A percentile compares a stretch with the other conserved stretches of the same genome.
Evolutionary conservation across 495 filamentous ascomycete species (phyloP).

Genomic region (Letharia columbiana): DNA sequence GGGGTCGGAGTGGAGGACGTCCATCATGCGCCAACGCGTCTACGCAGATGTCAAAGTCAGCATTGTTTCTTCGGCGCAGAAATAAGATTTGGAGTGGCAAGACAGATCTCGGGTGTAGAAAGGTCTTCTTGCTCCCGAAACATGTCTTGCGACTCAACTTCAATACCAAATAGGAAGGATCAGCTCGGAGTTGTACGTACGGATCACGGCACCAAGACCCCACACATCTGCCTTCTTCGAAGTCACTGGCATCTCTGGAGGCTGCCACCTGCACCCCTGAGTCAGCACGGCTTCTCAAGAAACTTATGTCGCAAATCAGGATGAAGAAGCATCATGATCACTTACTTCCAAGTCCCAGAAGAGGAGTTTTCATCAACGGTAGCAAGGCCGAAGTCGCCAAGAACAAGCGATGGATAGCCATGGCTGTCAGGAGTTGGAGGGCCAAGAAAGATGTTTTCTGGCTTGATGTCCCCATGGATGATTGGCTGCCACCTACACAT

Average conservation of each 20-base stretch:
- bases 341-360: neutral
- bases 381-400: slow-evolving; percentile 19
- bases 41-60: no score
- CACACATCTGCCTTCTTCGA: slow-evolving; percentile 16
- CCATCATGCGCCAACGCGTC: slow-evolving; percentile 7
- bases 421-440: slow-evolving; percentile 5
- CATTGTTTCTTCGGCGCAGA: no score
- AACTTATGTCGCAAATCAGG: no score
- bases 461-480: slow-evolving; percentile 22
- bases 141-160: no score
- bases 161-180: no score
- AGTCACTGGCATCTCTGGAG: slow-evolving; percentile 13
- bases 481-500: slow-evolving; percentile 8
- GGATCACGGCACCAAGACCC: slow-evolving; percentile 17
- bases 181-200: no score
- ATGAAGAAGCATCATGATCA: no score
- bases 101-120: no score
- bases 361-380: neutral
- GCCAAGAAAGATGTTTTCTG: slow-evolving; percentile 17
- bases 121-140: no score
- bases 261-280: neutral
- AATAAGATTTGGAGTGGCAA: no score
- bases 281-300: no score
- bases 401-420: slow-evolving; percentile 15
- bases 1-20: neutral